Evolutionary conservation across 1,284 basidiomycete genomes (phyloP), one percentile per base, ranked within the genome.

Genomic region (Stereum hirsutum): DNA sequence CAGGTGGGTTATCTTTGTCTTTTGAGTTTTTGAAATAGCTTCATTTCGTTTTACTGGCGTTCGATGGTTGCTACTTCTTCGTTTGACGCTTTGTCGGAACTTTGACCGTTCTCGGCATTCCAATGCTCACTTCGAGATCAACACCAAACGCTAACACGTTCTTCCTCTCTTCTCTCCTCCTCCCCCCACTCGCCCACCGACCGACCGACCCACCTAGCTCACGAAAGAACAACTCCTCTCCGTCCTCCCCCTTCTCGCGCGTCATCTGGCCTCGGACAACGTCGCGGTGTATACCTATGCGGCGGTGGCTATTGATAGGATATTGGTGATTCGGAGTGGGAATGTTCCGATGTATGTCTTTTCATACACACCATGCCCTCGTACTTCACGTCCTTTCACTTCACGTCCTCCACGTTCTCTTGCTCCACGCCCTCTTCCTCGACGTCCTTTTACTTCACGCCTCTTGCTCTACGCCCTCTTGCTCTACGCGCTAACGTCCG

Each of bases 151-250:
- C 14, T 6, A 21, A 8, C 17, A 12, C 30, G 3, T 17, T 23
- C 6, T 2, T 10, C 4, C 31, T 24, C 1, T 5, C 32, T 21
- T 36, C 7, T 44, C 14, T 24, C 37, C 21, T 23, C 8, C 21
- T 39, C 31, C 43, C 41, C 39, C 23, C n/a, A n/a, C n/a, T n/a
- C n/a, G n/a, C n/a, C n/a, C n/a, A n/a, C n/a, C n/a, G n/a, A n/a
- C n/a, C n/a, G n/a, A n/a, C n/a, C n/a, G n/a, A n/a, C n/a, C n/a
- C 30, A 27, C 39, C 4, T 54, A 93, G 89, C 74, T 99, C 44
- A 95, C 91, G 11, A 98, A 98, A 69, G 80, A 88, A 23, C 95
- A 99, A 72, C 74, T 99, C 6, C 69, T 95, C 7, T 85, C 89
- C 0, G 95, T 98, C 8, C 69, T 99, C 2, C 94, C 94, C 0